phyloP scores from a whole-genome alignment of 2,329 filamentous ascomycete species.

The Cladosporium sp. region DNA sequence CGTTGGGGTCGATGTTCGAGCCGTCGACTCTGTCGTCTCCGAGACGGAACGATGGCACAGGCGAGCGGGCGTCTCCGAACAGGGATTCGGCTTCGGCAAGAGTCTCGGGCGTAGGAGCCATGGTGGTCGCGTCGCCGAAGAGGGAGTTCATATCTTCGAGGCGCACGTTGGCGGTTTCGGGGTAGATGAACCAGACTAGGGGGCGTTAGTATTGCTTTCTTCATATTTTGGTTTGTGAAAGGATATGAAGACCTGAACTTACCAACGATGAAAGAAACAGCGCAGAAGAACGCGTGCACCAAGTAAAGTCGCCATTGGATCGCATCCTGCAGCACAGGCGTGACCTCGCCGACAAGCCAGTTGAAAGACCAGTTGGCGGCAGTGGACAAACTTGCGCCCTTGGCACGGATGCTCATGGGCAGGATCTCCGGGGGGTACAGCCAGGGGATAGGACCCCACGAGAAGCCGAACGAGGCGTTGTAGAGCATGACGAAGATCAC shows the following conservation, averaged over 20 bases:
- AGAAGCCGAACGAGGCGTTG: conserved; percentile 93
- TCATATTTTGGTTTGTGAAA: neutral
- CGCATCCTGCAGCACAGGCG: conserved; percentile 83
- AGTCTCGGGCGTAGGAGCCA: conserved; percentile 72
- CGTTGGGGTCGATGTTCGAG: conserved; percentile 48
- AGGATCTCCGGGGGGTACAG: conserved; percentile 98
- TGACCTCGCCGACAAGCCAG: conserved; percentile 94
- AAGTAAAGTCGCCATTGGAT: conserved; percentile 95
- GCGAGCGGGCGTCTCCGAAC: conserved; percentile 68
- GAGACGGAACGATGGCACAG: conserved; percentile 71
- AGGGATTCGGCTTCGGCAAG: conserved; percentile 78
- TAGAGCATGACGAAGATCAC: conserved; percentile 97
- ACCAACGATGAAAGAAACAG: conserved; percentile 93
- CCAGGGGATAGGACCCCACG: conserved; percentile 98
- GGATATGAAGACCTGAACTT: conserved; percentile 40
- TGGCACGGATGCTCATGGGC: conserved; percentile 91
- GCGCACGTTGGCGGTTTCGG: conserved; percentile 90
- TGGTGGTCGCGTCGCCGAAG: conserved; percentile 88
- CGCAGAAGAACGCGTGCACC: conserved; percentile 95
- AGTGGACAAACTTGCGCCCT: conserved; percentile 92
- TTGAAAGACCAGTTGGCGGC: conserved; percentile 98
- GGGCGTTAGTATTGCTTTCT: neutral
- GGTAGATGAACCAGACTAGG: conserved; percentile 87
- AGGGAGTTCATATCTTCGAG: conserved; percentile 95
- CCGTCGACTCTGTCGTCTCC: conserved; percentile 36